Base-by-base conservation (phyloP, 805 yeast species). In the Lipomyces mesembrius region DNA sequence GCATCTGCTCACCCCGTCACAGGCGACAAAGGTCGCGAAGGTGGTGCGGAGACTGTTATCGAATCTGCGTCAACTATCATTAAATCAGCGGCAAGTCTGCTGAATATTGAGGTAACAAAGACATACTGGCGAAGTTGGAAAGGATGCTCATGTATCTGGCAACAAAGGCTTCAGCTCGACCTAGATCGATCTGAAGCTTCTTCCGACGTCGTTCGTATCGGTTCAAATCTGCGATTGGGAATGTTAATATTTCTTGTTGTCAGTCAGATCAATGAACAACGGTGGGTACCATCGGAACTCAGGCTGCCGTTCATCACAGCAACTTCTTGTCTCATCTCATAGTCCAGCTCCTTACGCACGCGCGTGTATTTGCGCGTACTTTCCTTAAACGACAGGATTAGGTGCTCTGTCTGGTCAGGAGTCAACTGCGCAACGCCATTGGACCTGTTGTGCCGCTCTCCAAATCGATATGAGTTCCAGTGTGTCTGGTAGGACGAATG, bases 131-230 rank as follows among this genome's bases (percentile, higher is more conserved):
- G 29, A 57, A 35, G 11, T 55, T 65, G 25, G 64, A 37, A 2
- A 65, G 54, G n/a, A 46, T 57, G 35, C 39, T 52, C 52, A 51
- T 55, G 20, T 65, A 65, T 54, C 56, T 61, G 8, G 39, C 20
- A 2, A 65, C 65, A 58, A 65, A 65, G 2, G 68, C 68, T 55
- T 65, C 68, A 7, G 68, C 65, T 20, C 68, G 25, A 12, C 46
- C 9, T 8, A 65, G 57, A 8, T 62, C 64, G 29, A 63, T 65
- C 54, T 49, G 60, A 4, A 65, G 62, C 49, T 61, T 59, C 32
- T 59, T 55, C 34, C 35, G 12, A 35, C 57, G 59, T 11, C 51
- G 37, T 17, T 55, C 57, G 14, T 3, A 25, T 20, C 17, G 57
- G 53, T 3, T 20, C 29, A 17, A 7, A 34, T 46, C 29, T 60